A percentile compares a stretch with the other conserved stretches of the same genome.
These are phyloP conservation scores for Pythium volutum DNA, from an alignment of 352 stramenopile genomes.

Conservation along the genomic window DNA sequence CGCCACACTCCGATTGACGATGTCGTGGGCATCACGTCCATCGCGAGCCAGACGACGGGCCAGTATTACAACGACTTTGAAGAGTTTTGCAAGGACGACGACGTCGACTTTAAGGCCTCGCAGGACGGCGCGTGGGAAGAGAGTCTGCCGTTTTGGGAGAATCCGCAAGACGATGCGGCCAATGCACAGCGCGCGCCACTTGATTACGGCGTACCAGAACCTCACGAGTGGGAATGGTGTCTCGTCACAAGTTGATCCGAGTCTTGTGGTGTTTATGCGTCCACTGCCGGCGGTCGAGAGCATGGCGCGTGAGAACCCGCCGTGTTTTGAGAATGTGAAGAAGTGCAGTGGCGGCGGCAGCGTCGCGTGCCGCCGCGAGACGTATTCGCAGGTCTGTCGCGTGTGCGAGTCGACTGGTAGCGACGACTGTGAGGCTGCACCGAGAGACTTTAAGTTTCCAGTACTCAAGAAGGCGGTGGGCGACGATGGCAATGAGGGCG, in stretches of 20 bases:
- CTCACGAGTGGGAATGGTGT: slow-evolving; percentile 1
- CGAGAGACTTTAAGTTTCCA: slow-evolving; percentile 19
- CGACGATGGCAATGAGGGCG: slow-evolving; percentile 2
- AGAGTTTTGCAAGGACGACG: slow-evolving; percentile 27
- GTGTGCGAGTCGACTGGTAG: slow-evolving; percentile 18
- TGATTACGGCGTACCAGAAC: slow-evolving; percentile 26
- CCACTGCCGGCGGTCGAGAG: slow-evolving; percentile 24
- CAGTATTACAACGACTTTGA: slow-evolving; percentile 21
- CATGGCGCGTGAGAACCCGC: slow-evolving; percentile 26
- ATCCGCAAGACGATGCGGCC: slow-evolving; percentile 20
- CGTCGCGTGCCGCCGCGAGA: slow-evolving; percentile 22
- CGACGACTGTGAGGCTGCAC: not conserved
- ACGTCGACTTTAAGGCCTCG: slow-evolving; percentile 25
- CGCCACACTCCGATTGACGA: slow-evolving; percentile 28
- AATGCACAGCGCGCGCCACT: slow-evolving; percentile 21
- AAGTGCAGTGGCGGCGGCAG: not conserved
- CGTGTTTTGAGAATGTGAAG: slow-evolving; percentile 31
- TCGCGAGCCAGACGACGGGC: slow-evolving; percentile 20
- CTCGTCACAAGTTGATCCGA: slow-evolving; percentile 19
- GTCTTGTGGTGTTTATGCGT: slow-evolving; percentile 13
- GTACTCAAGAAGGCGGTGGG: slow-evolving; percentile 24
- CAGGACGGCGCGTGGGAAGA: slow-evolving; percentile 13
- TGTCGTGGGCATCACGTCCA: slow-evolving; percentile 35
- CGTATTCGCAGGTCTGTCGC: slow-evolving; percentile 27
- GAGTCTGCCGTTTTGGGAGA: slow-evolving; percentile 30